Evolutionary conservation across 208 protist genomes (phyloP), one percentile per base, ranked within the genome.

Genomic region (Strigomonas galati): DNA sequence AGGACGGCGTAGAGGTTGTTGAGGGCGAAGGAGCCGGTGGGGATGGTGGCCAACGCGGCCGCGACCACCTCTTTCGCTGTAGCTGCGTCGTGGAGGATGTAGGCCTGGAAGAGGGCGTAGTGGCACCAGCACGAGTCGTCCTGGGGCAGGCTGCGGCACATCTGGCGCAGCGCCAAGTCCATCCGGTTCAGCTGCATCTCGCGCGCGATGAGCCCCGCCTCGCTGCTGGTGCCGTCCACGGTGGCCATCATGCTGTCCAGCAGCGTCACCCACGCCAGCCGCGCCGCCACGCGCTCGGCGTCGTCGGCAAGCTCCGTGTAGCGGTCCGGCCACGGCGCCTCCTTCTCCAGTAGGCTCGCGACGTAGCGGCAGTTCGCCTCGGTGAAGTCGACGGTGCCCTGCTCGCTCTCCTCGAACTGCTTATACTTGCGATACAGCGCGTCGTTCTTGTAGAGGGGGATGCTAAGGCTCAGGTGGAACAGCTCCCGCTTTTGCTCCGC

Each of bases 91-190:
- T 83, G 73, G 60, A 89, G 52, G 26, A 78, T 49, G 30, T 77
- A 69, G 21, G 79, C 62, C 40, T 85, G 68, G 67, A 95, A 95
- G n/a, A 83, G 72, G 12, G 84, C 83, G 69, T 91, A 89, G 31
- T 81, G 72, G 46, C 85, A 89, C 77, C 81, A 92, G 59, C 79
- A 91, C 15, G 82, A 77, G 65, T 92, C 84, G 51, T 87, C 79
- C 27, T 60, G 56, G 4, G 71, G 60, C 27, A 95, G 74, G 61
- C 91, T 84, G 24, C 58, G 69, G 65, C 85, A 92, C 76, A 95
- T 81, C 54, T 95, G 89, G 12, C 86, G 74, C 66, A 86, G 85
- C 23, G 89, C 89, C 53, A 95, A 68, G 37, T 92, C 85, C n/a
- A 89, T 83, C 6, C 89, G 83, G 27, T 79, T 65, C 15, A 85